These are phyloP conservation scores for Apostasia ramifera DNA, from an alignment of 106 monocot species.

Conservation along the genomic window DNA sequence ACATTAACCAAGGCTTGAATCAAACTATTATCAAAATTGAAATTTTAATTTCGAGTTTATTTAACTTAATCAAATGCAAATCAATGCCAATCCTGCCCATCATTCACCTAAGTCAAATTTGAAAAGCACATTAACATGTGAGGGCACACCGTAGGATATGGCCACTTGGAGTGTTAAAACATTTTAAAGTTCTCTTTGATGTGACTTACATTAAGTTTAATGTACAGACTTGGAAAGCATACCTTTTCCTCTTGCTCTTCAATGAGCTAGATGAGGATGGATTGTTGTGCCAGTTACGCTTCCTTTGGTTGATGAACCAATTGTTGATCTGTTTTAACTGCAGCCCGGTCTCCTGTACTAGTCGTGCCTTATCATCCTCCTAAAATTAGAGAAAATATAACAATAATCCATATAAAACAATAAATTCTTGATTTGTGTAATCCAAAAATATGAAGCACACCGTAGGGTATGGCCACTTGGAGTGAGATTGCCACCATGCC, in stretches of 20 bases:
- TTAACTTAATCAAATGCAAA: no score
- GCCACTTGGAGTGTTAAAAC: no score
- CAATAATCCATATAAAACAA: no score
- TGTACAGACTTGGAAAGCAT: not conserved
- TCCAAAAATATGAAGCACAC: conserved; percentile 21
- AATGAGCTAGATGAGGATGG: conserved; percentile 59
- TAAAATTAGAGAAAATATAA: conserved; percentile 7
- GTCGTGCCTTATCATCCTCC: conserved; percentile 92
- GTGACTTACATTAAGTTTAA: no score
- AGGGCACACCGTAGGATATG: no score
- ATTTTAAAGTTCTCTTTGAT: no score
- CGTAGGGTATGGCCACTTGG: conserved; percentile 98
- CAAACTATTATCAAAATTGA: no score
- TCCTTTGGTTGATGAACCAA: conserved; percentile 99
- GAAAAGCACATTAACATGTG: no score
- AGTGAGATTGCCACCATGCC: conserved; percentile 97
- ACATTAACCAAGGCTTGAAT: no score
- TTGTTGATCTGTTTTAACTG: conserved; percentile 98
- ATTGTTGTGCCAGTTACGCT: conserved; percentile 96
- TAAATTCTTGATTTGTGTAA: not conserved
- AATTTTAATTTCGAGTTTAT: no score
- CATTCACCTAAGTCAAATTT: no score
- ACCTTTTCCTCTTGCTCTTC: conserved; percentile 91
- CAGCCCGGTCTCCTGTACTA: conserved; percentile 90
- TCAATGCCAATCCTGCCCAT: no score